Evolutionary conservation across 2,329 filamentous ascomycete genomes (phyloP).

Genomic region (Penicillium sp.): DNA sequence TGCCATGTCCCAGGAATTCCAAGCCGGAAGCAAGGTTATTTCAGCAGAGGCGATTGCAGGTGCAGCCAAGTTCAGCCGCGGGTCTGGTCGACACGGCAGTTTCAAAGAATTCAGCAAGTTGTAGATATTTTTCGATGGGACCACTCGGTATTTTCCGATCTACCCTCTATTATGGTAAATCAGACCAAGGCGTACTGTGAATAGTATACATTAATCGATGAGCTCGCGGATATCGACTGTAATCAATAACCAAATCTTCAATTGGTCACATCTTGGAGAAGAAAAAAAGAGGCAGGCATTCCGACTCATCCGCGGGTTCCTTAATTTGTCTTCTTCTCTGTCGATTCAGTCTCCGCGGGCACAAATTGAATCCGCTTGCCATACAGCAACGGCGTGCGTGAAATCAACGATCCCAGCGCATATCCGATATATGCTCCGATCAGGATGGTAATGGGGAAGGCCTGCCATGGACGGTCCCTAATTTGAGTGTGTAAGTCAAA

Average conservation of each 20-base stretch:
- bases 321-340: constrained; percentile 23
- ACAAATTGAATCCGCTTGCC: constrained; percentile 37
- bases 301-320: too few relatives aligned
- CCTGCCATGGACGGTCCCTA: constrained; percentile 95
- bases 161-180: background rate
- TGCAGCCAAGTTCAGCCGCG: constrained; percentile 18
- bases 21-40: constrained; percentile 17
- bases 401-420: constrained; percentile 54
- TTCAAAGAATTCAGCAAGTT: constrained; percentile 20
- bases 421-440: constrained; percentile 79
- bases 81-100: constrained; percentile 17
- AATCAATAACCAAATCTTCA: background rate
- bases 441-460: constrained; percentile 91
- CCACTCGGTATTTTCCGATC: background rate
- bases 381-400: constrained; percentile 32
- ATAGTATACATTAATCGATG: constrained; percentile 15
- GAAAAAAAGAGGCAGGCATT: background rate
- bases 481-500: constrained; percentile 3
- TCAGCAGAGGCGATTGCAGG: constrained; percentile 17
- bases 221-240: background rate
- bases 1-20: constrained; percentile 32
- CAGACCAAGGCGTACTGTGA: background rate
- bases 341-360: constrained; percentile 18
- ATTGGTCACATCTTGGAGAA: background rate
- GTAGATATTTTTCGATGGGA: background rate